Evolutionary conservation across 139 green algal genomes (phyloP).

Genomic region (Bryopsis sp.): DNA sequence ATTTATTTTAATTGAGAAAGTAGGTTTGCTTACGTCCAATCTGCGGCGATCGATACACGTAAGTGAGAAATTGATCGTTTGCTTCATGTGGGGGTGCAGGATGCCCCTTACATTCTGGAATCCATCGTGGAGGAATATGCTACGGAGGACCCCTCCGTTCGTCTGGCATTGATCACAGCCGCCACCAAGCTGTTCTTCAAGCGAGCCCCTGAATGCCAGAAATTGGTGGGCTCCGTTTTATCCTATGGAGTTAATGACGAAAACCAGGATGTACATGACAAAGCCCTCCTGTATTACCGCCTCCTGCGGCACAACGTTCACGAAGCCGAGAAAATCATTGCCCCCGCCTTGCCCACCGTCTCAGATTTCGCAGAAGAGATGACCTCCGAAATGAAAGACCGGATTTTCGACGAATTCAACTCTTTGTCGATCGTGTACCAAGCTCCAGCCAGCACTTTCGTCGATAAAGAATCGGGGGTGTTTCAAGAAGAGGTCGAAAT

Average conservation of each 20-base stretch:
- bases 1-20: too few species aligned
- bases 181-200: constrained; percentile 85
- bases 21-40: too few species aligned
- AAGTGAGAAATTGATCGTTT: background rate
- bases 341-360: constrained; percentile 16
- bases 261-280: constrained; percentile 78
- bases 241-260: constrained; percentile 47
- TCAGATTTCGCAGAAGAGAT: constrained; percentile 45
- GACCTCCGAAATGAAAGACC: constrained; percentile 50
- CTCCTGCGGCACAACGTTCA: constrained; percentile 56
- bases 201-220: constrained; percentile 66
- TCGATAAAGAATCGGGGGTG: constrained; percentile 24
- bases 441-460: constrained; percentile 40
- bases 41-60: background rate
- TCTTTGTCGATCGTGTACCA: constrained; percentile 74
- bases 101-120: constrained; percentile 88
- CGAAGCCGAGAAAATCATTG: constrained; percentile 46
- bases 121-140: constrained; percentile 46
- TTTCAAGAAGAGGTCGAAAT: constrained; percentile 11
- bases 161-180: constrained; percentile 71
- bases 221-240: constrained; percentile 27
- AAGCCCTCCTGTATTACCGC: constrained; percentile 85
- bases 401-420: constrained; percentile 94
- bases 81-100: constrained; percentile 28
- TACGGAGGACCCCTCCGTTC: constrained; percentile 40